Evolutionary conservation across 768 basidiomycete species (phyloP), one percentile per base, ranked within the genome.

Genomic region (Dioszegia hungarica): DNA sequence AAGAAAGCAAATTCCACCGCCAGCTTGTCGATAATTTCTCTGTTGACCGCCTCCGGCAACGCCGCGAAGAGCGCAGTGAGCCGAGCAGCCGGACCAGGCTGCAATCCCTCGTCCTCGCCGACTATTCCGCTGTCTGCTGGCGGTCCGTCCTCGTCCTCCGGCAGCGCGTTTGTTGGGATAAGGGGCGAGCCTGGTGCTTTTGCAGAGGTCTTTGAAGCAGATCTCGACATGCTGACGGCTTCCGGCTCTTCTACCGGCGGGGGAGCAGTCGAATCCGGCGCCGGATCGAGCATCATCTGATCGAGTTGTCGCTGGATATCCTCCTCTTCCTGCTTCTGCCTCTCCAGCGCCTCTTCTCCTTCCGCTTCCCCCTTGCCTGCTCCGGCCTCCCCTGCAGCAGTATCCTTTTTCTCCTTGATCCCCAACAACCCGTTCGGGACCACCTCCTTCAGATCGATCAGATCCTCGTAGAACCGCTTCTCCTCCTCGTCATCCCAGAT

Each of bases 401-500:
- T 28, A 8, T 44, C 52, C 24, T 38, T 34, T 47, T 67, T 72
- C 27, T 70, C 67, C 45, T 82, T 81, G 46, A 93, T 81, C 20
- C 92, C 92, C 19, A 98, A 79, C 36, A 98, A 83, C 49, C 85
- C 87, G 47, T 83, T 85, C 0, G 95, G 95, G 1, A 95, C 90
- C 57, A 91, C 90, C 57, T 95, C 90, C 57, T 87, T 86, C 51
- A 97, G 74, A 75, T 98, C 95, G 57, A 88, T 83, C 39, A 95
- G 79, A 59, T 97, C 92, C 70, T 97, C 94, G 65, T 87, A 98
- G 77, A 94, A 98, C 57, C 86, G 80, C 22, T 88, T 81, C 73
- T 97, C 94, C 78, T 99, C 94, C 63, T 98, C 95, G 65, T 98
- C 95, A 75, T 90, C 90, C 95, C 95, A 99, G 75, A 97, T 92